Base-by-base conservation (phyloP, 257 asterid species). In the Phtheirospermum japonicum region DNA sequence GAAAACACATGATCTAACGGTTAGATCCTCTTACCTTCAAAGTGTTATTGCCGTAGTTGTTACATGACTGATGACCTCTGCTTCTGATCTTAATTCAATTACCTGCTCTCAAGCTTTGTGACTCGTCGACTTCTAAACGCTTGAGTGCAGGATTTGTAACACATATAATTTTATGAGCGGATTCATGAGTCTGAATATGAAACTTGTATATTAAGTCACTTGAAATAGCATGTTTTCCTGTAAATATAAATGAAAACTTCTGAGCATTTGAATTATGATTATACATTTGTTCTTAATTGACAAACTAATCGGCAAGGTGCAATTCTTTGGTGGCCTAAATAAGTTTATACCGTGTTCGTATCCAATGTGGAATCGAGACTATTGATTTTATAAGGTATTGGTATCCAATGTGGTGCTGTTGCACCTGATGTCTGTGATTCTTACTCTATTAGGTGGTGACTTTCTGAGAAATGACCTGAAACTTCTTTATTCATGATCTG, bases 1-100 rank as follows among this genome's bases (percentile, higher is more conserved):
- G 61, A 93, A 86, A 80, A 73, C 83, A 28, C 68, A 74, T 14
- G 94, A 82, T 79, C 72, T 81, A 5, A 83, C 49, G 85, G 99
- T 94, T 64, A 12, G 82, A 10, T 3, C 61, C 61, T 56, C 43
- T 61, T 59, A 34, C 14, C 33, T 57, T 51, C 32, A 11, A 19
- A 73, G 20, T 39, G 31, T 16, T 16, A 23, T 11, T 55, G 13
- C 18, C 40, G 43, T 65, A 28, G 54, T 32, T 54, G 7, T 39
- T 33, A 31, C 53, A 30, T 54, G 40, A 14, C 52, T 9, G 11
- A 59, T 48, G 30, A 2, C 57, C 11, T 48, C 61, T 75, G 59
- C 40, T 11, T 54, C 40, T 54, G 39, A 16, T 26, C 40, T 54
- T 30, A 54, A n/a, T 17, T 48, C 26, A n/a, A 14, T 48, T 48